These are phyloP conservation scores for Cryptosporidium viatorum DNA, from an alignment of 169 alveolate species.

Conservation along the genomic window DNA sequence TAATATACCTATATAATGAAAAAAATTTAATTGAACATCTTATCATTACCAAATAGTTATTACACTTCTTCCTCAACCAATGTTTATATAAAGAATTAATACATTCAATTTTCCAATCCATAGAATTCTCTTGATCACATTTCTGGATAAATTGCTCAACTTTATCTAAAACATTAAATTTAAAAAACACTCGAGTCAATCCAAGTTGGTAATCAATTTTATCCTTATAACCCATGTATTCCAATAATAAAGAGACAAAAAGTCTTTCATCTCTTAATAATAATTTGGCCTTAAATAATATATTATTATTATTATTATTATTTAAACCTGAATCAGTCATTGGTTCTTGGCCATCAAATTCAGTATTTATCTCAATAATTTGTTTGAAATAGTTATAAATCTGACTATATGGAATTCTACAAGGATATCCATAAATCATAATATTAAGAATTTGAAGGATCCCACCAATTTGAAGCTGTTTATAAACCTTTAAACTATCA, in stretches of 20 bases:
- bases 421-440: slow-evolving; percentile 82
- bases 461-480: slow-evolving; percentile 81
- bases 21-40: slow-evolving; percentile 29
- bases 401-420: slow-evolving; percentile 78
- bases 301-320: slow-evolving; percentile 71
- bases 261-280: slow-evolving; percentile 76
- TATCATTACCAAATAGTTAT: slow-evolving; percentile 37
- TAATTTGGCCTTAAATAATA: slow-evolving; percentile 76
- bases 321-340: neutral
- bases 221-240: slow-evolving; percentile 72
- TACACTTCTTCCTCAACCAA: slow-evolving; percentile 48
- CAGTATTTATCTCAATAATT: slow-evolving; percentile 58
- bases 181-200: slow-evolving; percentile 80
- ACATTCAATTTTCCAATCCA: slow-evolving; percentile 76
- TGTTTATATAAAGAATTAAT: slow-evolving; percentile 74
- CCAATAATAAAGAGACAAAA: slow-evolving; percentile 74
- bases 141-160: slow-evolving; percentile 79
- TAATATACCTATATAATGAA: slow-evolving; percentile 1
- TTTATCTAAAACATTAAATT: slow-evolving; percentile 79
- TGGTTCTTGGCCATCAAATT: neutral
- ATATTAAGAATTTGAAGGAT: slow-evolving; percentile 79
- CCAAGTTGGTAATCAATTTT: slow-evolving; percentile 79
- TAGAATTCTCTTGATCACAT: slow-evolving; percentile 76
- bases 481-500: slow-evolving; percentile 77
- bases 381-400: slow-evolving; percentile 76